Evolutionary conservation across 2,329 filamentous ascomycete species (phyloP), one percentile per base, ranked within the genome.

Genomic region (Colletotrichum tofieldiae): DNA sequence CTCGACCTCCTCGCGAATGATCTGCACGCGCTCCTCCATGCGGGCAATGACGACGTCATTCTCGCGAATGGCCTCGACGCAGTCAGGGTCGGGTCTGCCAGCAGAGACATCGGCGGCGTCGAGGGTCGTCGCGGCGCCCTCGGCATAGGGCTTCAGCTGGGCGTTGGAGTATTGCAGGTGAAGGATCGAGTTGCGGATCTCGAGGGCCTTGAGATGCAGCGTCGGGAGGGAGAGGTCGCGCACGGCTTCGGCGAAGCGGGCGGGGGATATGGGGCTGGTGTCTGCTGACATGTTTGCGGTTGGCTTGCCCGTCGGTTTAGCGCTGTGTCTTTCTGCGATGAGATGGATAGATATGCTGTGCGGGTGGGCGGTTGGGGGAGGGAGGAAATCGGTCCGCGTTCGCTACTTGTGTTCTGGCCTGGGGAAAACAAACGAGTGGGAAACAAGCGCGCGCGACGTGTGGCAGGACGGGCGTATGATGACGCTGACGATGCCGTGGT

Each of bases 111-210:
- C 71, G 61, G 76, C 79, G 16, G 81, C 67, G 59, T 72, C 69
- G 65, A 72, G 65, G 8, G 69, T 72, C 0, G 82, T 77, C 3
- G 79, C 80, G 29, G 79, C 77, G 37, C 86, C 87, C 18, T 90
- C 86, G 67, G 92, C 91, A 76, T 90, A 94, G 43, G 92, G 92
- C 67, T 87, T 85, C 71, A 95, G 90, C 80, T 95, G 90, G 74
- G 88, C 87, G 83, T 95, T 95, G 74, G 91, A 93, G 80, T 91
- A 91, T 77, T 92, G 88, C 35, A 95, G 90, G 81, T 95, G 93
- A 32, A 88, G 87, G 78, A 95, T 92, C 76, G 87, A 90, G 87
- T 94, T 95, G 79, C 89, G 90, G 73, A 95, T 87, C 81, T 95
- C 93, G 78, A 93, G 89, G 71, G 92, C 89, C 82, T 95, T 95